A percentile compares a stretch with the other conserved stretches of the same genome.
phyloP scores from a whole-genome alignment of 768 basidiomycete genomes.

The Amanita polypyramis region DNA sequence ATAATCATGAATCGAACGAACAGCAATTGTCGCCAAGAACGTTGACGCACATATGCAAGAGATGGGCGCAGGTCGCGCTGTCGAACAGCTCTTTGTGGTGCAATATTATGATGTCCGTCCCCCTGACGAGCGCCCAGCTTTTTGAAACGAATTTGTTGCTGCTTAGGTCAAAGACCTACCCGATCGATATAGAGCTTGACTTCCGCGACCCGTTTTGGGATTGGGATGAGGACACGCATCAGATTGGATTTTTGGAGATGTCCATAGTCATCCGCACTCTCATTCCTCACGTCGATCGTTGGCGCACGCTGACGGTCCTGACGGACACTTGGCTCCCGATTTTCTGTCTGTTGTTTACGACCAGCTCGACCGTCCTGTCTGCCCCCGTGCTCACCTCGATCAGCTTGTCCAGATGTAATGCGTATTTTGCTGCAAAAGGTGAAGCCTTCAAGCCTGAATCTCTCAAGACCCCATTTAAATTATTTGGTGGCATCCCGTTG shows the following conservation, averaged over 20 bases:
- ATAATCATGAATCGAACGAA: slow-evolving; percentile 7
- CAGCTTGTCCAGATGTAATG: slow-evolving; percentile 45
- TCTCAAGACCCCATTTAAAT: slow-evolving; percentile 27
- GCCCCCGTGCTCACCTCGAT: slow-evolving; percentile 29
- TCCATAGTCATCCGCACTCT: slow-evolving; percentile 33
- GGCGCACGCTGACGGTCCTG: slow-evolving; percentile 38
- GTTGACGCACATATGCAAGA: slow-evolving; percentile 38
- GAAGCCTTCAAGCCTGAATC: slow-evolving; percentile 32
- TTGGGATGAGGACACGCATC: slow-evolving; percentile 41
- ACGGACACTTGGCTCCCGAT: slow-evolving; percentile 55
- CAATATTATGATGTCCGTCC: slow-evolving; percentile 34
- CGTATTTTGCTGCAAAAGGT: slow-evolving; percentile 37
- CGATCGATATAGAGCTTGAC: slow-evolving; percentile 44
- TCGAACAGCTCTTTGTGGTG: slow-evolving; percentile 39
- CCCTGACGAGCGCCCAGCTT: slow-evolving; percentile 27
- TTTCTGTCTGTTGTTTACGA: slow-evolving; percentile 36
- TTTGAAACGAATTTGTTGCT: slow-evolving; percentile 28
- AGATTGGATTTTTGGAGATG: slow-evolving; percentile 33
- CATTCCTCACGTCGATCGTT: slow-evolving; percentile 33
- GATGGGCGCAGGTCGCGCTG: slow-evolving; percentile 40
- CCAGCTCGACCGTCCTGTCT: slow-evolving; percentile 18
- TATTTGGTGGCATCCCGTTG: slow-evolving; percentile 32
- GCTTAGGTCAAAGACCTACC: slow-evolving; percentile 30
- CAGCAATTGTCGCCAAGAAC: slow-evolving; percentile 12
- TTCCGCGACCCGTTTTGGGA: slow-evolving; percentile 48